Evolutionary conservation across 164 flowering plant genomes (phyloP), one percentile per base, ranked within the genome.

Genomic region (Malania oleifera): DNA sequence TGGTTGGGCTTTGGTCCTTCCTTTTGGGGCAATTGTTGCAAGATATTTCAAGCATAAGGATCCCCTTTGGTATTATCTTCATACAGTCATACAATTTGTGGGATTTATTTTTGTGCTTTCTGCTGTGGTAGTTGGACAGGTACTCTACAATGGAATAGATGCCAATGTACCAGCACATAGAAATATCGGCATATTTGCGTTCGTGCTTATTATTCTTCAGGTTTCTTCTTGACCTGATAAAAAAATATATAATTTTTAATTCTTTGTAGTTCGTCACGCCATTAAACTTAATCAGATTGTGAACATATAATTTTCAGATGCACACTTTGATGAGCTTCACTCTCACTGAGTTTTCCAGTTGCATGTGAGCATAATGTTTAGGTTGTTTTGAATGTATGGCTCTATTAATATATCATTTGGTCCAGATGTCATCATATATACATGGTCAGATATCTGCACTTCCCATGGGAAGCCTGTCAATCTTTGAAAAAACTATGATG

Each of bases 1-100:
- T 24, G 91, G 83, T 60, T 93, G 97, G 97, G 98, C 95, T 14
- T 50, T 86, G 20, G 59, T 93, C 43, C 83, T 87, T 55, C 97
- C 97, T 10, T n/a, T 51, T 34, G 98, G 98, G 41, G 87, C 95
- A 31, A 84, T 90, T 40, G 26, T 83, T 22, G 84, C 97, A 1
- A 82, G 98, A 78, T 81, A 87, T 60, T 78, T 72, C 25, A 83
- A 52, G 73, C 86, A 83, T 20, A 72, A 69, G 63, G 96, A 93
- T 56, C 86, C 93, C 6, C 55, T 79, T 6, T 93, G 97, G 97
- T 93, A 59, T 63, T 83, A 89, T 67, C 80, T 90, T 53, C 97
- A 90, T 61, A 65, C 77, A 13, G 37, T 31, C n/a, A 57, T 85
- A 69, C 95, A 90, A 52, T 70, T 80, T 60, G 43, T 79, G 17